Base-by-base conservation (phyloP, 2,329 filamentous ascomycete genomes). In the Neofusicoccum parvum region DNA sequence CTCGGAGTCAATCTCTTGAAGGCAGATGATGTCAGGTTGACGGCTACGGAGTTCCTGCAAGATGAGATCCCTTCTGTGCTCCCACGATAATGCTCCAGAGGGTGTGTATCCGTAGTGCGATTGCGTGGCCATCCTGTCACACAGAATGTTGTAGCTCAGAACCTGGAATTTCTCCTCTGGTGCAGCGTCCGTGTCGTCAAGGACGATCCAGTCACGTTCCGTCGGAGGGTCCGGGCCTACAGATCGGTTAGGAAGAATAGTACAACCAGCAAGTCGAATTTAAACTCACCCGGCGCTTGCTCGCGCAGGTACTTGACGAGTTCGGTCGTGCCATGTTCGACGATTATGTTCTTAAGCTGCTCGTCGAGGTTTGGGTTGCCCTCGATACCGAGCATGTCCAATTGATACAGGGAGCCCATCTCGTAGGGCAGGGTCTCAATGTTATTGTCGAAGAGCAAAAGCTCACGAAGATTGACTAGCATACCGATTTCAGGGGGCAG, bases 131-230 rank as follows among this genome's bases (percentile, higher is more conserved):
- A 95, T 96, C 73, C 93, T 92, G 78, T 97, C 93, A 79, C 94
- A 97, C 11, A 99, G 86, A 53, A 94, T 96, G 76, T 99, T 99
- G 88, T 95, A 97, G 23, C 92, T 96, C 68, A 98, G 84, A 9
- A 96, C 89, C 65, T 91, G 92, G 75, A 98, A 88, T 62, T 88
- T 90, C 73, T 97, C 76, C 64, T 81, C 76, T 50, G 78, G 72
- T 41, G 78, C 68, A 81, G 84, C 64, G 83, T 73, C 70, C 3
- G 77, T 73, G 62, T 90, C 89, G 76, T 85, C 76, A 68, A 98
- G 86, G n/a, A 91, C 85, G 67, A 97, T 87, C 80, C 89, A 90
- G 72, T 91, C 88, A 72, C 95, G 88, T 54, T 91, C 87, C 36
- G 85, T 83, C 1, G 94, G 95, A 49, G 92, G 89, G 15, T 89